Percentiles rank a stretch among this genome's conserved stretches.
Conservation (phyloP, 768 basidiomycete species). For the Lactifluus subvellereus region DNA sequence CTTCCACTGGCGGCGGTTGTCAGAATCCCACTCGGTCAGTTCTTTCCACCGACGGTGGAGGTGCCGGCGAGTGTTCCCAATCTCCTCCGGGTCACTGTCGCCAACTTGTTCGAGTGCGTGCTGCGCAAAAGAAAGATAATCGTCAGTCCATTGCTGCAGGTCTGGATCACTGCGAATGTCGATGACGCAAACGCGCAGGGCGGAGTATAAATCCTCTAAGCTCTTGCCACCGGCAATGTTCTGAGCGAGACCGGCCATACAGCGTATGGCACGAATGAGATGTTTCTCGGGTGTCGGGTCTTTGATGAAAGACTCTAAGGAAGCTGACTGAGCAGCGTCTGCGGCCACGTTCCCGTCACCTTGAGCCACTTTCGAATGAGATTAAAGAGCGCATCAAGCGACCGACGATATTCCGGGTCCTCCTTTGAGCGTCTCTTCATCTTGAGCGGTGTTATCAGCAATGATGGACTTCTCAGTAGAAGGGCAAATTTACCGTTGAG, state of each 20-base stretch:
- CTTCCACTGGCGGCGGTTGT: constrained; percentile 46
- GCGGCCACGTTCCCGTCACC: constrained; percentile 43
- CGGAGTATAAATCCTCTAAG: constrained; percentile 43
- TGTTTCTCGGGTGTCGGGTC: constrained; percentile 63
- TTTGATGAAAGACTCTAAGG: constrained; percentile 50
- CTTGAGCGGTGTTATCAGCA: constrained; percentile 31
- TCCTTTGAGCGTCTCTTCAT: constrained; percentile 59
- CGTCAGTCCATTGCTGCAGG: constrained; percentile 50
- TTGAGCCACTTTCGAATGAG: constrained; percentile 54
- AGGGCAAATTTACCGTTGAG: constrained; percentile 38
- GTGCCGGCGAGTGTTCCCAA: constrained; percentile 35
- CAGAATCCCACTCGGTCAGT: constrained; percentile 41
- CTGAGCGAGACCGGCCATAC: constrained; percentile 39
- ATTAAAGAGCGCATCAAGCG: constrained; percentile 53
- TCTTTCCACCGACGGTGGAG: constrained; percentile 47
- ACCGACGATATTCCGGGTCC: constrained; percentile 51
- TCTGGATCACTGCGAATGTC: constrained; percentile 50
- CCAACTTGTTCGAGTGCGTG: constrained; percentile 45
- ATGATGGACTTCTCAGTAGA: neutral
- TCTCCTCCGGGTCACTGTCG: constrained; percentile 48
- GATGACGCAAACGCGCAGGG: constrained; percentile 39
- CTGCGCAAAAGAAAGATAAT: constrained; percentile 44
- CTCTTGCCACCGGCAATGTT: constrained; percentile 48
- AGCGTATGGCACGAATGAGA: constrained; percentile 45
- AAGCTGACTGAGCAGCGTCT: constrained; percentile 38